Evolutionary conservation across 1,139 yeast genomes (phyloP), one percentile per base, ranked within the genome.

Genomic region (Kluyveromyces marxianus): DNA sequence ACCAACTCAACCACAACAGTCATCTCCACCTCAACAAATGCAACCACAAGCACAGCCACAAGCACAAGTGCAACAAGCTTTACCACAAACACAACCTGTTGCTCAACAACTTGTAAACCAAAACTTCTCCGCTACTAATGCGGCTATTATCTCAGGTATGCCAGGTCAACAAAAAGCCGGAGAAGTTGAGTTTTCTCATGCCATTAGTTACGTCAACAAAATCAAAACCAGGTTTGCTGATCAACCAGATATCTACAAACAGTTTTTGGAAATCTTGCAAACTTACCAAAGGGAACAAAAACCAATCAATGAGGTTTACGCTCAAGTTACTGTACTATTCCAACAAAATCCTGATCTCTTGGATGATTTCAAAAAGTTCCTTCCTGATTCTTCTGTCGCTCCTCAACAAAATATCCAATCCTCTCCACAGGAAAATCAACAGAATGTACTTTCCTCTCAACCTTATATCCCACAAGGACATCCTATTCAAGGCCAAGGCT

Each of bases 141-240:
- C 25, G 4, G 31, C n/a, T n/a, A 36, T 36, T 29, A 7, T 36
- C 4, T 29, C 30, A 25, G 30, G 7, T 10, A 21, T 36, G 10
- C 39, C 39, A 4, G 39, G 39, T 6, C 39, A 36, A 10, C 39
- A 63, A 57, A 65, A 61, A 37, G 83, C 88, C 14, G 92, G 94
- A 3, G 97, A 95, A 47, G 92, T 89, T 7, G 97, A 92, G 68
- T 90, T 92, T 70, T 90, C 92, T 63, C 97, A 92, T 66, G 98
- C 98, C 30, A 92, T 92, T 53, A 84, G 86, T 53, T 92, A 92
- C 62, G 99, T 92, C 48, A 92, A 92, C 70, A 89, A 90, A 66
- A 92, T 92, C 59, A 94, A 94, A 64, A 90, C 92, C 44, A 78
- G 97, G 50, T 92, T 89, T 66, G 86, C 96, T 31, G 79, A 83